Evolutionary conservation across 2,329 filamentous ascomycete genomes (phyloP), one percentile per base, ranked within the genome.

Genomic region (Macrophomina pseudophaseolina): DNA sequence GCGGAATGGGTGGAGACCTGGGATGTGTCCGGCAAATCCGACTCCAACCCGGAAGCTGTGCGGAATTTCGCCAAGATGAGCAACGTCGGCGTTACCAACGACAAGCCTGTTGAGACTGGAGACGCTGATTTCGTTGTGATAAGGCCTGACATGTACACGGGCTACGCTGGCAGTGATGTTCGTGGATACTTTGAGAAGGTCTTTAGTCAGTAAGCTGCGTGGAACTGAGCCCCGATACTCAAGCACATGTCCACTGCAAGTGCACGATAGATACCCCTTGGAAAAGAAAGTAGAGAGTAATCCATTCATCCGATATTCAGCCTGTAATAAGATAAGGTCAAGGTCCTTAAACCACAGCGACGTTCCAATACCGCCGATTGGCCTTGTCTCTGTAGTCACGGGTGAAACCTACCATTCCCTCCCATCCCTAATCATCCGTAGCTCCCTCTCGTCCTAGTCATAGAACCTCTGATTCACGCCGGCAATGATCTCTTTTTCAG

Each of bases 1-100:
- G 58, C 56, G n/a, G 40, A 62, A 2, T 66, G 42, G 38, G 65
- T 66, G 16, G 65, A 66, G 35, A 53, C 65, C 1, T 66, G 65
- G 65, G 48, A 54, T 30, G 56, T 66, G 5, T 63, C 65, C 6
- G 28, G 48, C 46, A 62, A 18, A 8, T 5, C 49, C 35, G 23
- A 42, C 9, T 9, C 48, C 12, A 42, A 1, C 8, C 46, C 46
- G 33, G 48, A 44, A n/a, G 60, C 46, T 7, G 32, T 12, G 12
- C 33, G 35, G 44, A 44, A 5, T 33, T 66, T 66, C n/a, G 40
- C 48, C 7, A 53, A 16, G n/a, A 11, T 66, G 48, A 63, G 38
- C 38, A 54, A 54, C 30, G 65, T 53, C 11, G 65, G 65, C 12
- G 63, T 56, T 6, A 53, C 60, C 9, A 51, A 28, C 11, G 65